phyloP scores from a whole-genome alignment of 139 green algal genomes.

The Chlorella ohadii region DNA sequence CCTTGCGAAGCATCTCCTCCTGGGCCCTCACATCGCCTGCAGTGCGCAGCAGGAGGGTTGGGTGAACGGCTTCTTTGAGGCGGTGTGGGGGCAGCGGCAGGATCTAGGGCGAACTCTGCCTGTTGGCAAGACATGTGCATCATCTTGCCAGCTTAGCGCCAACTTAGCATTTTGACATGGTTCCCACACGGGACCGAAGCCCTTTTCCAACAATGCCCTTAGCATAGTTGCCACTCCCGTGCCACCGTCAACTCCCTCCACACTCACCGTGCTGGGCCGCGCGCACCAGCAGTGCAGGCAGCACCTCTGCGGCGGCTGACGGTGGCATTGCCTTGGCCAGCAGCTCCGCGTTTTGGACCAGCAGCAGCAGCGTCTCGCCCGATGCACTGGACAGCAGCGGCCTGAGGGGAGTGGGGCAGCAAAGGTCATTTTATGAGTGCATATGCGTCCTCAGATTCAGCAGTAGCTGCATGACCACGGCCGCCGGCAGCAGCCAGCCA shows the following conservation, averaged over 20 bases:
- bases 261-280: constrained; percentile 45
- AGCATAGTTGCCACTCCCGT: too few relatives aligned
- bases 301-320: constrained; percentile 30
- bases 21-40: constrained; percentile 52
- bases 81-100: too few relatives aligned
- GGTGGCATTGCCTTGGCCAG: constrained; percentile 40
- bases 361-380: constrained; percentile 62
- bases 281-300: constrained; percentile 57
- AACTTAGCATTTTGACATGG: too few relatives aligned
- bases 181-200: too few relatives aligned
- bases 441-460: not conserved
- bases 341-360: constrained; percentile 45
- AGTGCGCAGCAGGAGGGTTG: too few relatives aligned
- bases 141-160: too few relatives aligned
- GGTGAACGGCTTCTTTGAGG: too few relatives aligned
- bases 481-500: not conserved
- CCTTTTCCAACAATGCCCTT: too few relatives aligned
- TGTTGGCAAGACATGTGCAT: too few relatives aligned
- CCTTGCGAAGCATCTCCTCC: constrained; percentile 65
- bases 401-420: not conserved
- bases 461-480: too few relatives aligned
- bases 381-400: not conserved
- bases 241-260: too few relatives aligned
- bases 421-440: not conserved
- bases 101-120: too few relatives aligned